Base-by-base conservation (phyloP, 805 yeast species). In the Candida caryicola region DNA sequence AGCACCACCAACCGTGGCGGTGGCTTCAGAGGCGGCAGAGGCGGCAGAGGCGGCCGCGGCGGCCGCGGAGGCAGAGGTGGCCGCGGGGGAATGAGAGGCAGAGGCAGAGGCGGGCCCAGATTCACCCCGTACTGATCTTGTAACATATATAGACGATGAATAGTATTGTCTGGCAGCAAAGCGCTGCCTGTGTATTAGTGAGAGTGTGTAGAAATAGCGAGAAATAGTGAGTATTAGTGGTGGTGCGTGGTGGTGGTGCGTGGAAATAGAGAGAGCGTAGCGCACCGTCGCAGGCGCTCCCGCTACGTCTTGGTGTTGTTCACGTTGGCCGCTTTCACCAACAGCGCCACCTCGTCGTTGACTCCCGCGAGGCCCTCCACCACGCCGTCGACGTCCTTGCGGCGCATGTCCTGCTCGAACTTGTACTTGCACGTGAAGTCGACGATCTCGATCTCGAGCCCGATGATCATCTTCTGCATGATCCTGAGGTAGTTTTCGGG, bases 341-440 rank as follows among this genome's bases (percentile, higher is more conserved):
- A 51, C n/a, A 54, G 33, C 5, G 71, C 54, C 4, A 64, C 56
- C 17, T 55, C 59, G 4, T 34, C 44, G 30, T 44, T 34, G 10
- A 60, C 62, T 38, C 73, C 77, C 13, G 55, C 59, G 45, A 71
- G 65, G 1, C 81, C 81, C 0, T 66, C 53, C 7, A 74, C 49
- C 1, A 78, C 76, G 4, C 85, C 84, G n/a, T 65, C 60, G 6
- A 73, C 55, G 47, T 81, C 81, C 9, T 54, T 55, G 4, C 47
- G 49, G 15, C 57, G 49, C 60, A 55, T 64, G 17, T 70, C 66
- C 58, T 81, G 87, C 48, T 76, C 78, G 45, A 79, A 68, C 53
- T 81, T 81, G 60, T 69, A 77, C 55, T 79, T 78, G 34, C 76
- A 73, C 47, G 77, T 74, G 5, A 66, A 55, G 13, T 60, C 54